A percentile compares a stretch with the other conserved stretches of the same genome.
Conservation (phyloP, 306 rosid species). For the Cucumis melo region DNA sequence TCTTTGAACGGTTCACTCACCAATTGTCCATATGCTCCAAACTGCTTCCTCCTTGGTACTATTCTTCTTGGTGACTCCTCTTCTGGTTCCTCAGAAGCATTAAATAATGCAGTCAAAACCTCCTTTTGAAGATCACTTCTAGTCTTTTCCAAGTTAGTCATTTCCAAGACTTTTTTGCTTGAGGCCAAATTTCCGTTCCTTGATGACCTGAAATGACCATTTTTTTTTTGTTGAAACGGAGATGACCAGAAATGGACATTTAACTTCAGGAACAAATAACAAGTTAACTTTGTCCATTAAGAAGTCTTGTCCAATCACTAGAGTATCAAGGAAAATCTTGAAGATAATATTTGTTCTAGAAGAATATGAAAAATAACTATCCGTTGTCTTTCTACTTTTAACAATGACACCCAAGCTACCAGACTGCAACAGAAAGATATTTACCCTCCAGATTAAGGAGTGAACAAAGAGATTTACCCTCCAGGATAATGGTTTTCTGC, state of each 20-base stretch:
- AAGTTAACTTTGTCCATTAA: not conserved
- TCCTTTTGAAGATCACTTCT: slow-evolving; percentile 46
- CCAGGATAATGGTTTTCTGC: slow-evolving; percentile 13
- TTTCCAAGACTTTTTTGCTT: slow-evolving; percentile 18
- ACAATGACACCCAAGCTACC: not conserved
- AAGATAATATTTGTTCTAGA: not conserved
- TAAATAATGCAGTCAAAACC: slow-evolving; percentile 42
- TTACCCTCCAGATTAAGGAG: not conserved
- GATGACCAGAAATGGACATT: slow-evolving; percentile 8
- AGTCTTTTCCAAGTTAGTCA: slow-evolving; percentile 14
- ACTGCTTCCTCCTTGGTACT: slow-evolving; percentile 18
- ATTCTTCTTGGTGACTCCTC: slow-evolving; percentile 26
- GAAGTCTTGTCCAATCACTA: not conserved
- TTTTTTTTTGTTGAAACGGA: no score
- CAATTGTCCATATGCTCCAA: slow-evolving; percentile 21
- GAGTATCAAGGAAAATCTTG: not conserved
- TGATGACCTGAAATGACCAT: slow-evolving; percentile 15
- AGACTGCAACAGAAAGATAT: not conserved
- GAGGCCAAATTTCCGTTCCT: slow-evolving; percentile 19
- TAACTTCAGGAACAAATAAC: slow-evolving; percentile 5
- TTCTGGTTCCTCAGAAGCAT: slow-evolving; percentile 19
- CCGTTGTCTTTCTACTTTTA: not conserved
- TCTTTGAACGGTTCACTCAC: slow-evolving; percentile 44
- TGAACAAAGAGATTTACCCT: slow-evolving; percentile 28
- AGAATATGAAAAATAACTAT: not conserved